These are phyloP conservation scores for Biscutella laevigata DNA, from an alignment of 441 rosid species.

Conservation along the genomic window DNA sequence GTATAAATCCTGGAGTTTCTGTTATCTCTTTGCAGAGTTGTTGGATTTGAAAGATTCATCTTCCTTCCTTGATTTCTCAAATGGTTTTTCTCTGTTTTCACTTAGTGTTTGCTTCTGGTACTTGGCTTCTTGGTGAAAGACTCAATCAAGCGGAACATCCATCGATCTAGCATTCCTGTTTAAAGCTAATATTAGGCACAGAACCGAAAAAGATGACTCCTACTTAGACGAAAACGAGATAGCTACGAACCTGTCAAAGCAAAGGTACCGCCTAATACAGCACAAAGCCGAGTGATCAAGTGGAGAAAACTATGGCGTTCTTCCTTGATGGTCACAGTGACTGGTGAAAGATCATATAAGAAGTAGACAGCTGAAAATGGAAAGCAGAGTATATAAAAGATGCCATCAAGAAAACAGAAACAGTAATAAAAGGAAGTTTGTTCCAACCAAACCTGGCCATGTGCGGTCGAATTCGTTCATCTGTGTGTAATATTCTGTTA, in stretches of 20 bases:
- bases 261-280: conserved; percentile 94
- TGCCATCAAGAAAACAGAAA: conserved; percentile 8
- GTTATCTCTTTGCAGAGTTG: background rate
- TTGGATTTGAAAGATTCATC: background rate
- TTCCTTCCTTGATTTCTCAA: background rate
- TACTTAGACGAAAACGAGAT: background rate
- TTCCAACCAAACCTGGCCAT: conserved; percentile 85
- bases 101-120: conserved; percentile 28
- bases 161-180: conserved; percentile 92
- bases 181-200: background rate
- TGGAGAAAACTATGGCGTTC: conserved; percentile 89
- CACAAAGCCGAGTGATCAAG: conserved; percentile 90
- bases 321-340: conserved; percentile 88
- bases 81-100: conserved; percentile 11
- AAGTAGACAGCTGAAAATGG: conserved; percentile 73
- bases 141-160: conserved; percentile 83
- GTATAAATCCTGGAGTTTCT: conserved; percentile 15
- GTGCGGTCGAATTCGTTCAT: conserved; percentile 58
- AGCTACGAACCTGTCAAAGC: conserved; percentile 74
- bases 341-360: conserved; percentile 90
- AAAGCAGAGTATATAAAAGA: too few species aligned
- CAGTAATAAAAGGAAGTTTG: background rate
- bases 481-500: conserved; percentile 76
- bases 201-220: background rate
- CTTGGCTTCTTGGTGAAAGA: conserved; percentile 47